A percentile compares a stretch with the other conserved stretches of the same genome.
Evolutionary conservation across 352 stramenopile genomes (phyloP).

Genomic region (Albugo laibachii): DNA sequence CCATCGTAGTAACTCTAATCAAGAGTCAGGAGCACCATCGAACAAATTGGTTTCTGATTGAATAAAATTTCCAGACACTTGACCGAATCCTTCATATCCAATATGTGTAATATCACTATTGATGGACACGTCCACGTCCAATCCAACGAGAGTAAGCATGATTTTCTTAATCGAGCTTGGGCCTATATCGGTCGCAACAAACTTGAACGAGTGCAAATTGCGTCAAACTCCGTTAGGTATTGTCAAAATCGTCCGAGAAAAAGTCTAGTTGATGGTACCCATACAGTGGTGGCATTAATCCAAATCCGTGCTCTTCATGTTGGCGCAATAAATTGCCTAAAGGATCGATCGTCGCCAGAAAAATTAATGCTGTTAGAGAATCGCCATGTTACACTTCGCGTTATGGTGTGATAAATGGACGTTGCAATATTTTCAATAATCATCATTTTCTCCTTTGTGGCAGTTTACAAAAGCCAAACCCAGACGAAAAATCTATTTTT

Average conservation of each 20-base stretch:
- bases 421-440: no score
- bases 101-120: no score
- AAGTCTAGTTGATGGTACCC: neutral
- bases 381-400: constrained; percentile 5
- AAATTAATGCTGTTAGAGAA: constrained; percentile 6
- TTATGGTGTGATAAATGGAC: constrained; percentile 2
- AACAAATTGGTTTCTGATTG: no score
- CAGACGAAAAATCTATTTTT: neutral
- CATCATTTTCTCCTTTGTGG: neutral
- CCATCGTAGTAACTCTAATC: no score
- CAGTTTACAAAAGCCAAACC: constrained; percentile 1
- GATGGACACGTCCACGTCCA: no score
- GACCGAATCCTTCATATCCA: no score
- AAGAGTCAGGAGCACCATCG: no score
- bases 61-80: no score
- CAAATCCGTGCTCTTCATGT: neutral
- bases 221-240: neutral
- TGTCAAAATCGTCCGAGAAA: constrained; percentile 3
- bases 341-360: constrained; percentile 1
- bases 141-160: constrained; percentile 3
- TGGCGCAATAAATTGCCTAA: neutral
- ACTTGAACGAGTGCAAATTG: constrained; percentile 1
- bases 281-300: no score
- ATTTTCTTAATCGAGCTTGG: constrained; percentile 4
- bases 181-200: constrained; percentile 1